Percentiles rank a stretch among this genome's conserved stretches.
These are phyloP conservation scores for Neurospora hispaniola DNA, from an alignment of 495 filamentous ascomycete species.

Conservation along the genomic window DNA sequence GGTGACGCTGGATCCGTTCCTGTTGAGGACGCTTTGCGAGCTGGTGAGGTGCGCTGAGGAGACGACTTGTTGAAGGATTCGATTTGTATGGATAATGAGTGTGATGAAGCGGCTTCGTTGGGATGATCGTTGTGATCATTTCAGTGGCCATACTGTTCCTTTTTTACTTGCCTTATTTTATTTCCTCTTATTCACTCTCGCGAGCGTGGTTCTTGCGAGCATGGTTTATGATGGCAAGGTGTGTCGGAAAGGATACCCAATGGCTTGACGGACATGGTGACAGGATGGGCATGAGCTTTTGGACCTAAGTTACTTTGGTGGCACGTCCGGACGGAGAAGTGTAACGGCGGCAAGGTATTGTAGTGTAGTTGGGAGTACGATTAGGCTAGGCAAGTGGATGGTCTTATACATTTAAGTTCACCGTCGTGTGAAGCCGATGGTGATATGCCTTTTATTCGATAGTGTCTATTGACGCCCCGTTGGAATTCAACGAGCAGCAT, in stretches of 20 bases:
- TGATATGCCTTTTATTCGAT: not conserved
- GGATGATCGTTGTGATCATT: not conserved
- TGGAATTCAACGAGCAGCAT: not conserved
- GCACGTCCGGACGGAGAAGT: not conserved
- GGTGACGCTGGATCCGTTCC: slow-evolving; percentile 21
- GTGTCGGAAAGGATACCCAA: not conserved
- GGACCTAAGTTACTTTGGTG: not conserved
- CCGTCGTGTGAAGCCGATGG: not conserved
- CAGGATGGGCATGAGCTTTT: not conserved
- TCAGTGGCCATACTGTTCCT: not conserved
- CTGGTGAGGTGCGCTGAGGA: slow-evolving; percentile 32
- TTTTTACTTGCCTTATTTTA: not conserved
- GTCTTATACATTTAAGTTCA: not conserved
- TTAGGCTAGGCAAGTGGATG: not conserved
- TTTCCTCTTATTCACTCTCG: not conserved
- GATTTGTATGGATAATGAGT: not conserved
- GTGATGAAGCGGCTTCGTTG: not conserved
- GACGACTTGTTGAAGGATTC: not conserved
- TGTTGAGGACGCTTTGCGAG: slow-evolving; percentile 34
- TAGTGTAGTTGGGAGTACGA: not conserved
- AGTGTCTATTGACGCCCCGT: not conserved
- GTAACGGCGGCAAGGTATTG: not conserved
- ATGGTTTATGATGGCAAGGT: not conserved
- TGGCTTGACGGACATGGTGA: not conserved
- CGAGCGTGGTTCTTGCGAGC: not conserved